Base-by-base conservation (phyloP, 768 basidiomycete genomes). In the Hericium erinaceus region DNA sequence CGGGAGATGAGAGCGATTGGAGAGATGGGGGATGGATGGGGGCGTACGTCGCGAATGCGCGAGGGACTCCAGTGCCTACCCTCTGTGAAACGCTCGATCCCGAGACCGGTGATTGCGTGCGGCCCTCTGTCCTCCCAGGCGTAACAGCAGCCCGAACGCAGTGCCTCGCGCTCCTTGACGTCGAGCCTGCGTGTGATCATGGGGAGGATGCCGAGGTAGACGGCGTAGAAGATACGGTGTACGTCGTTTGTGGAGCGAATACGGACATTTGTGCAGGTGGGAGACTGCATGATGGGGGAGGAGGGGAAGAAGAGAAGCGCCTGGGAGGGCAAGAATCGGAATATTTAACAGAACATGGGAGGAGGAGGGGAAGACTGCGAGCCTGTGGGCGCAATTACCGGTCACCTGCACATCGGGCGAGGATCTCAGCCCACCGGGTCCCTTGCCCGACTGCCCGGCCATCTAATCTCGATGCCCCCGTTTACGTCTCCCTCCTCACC, bases 121-220 rank as follows among this genome's bases (percentile, higher is more conserved):
- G 89, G 86, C 24, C 86, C 86, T 60, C 89, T 85, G 64, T 92
- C 89, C 67, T 92, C 89, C 89, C 90, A 92, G 60, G 92, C 87
- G 64, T 90, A 92, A 22, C 91, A 87, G 63, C 88, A 88, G 24
- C 89, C 89, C 0, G 89, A 80, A 16, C 77, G 63, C 64, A 92
- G 87, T 16, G 70, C 70, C 37, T 69, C 64, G 59, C 89, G 81
- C 69, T 92, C 89, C 67, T 91, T 88, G 48, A 85, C 85, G 67
- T 92, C 89, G 63, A 92, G 79, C 8, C 89, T 83, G 57, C 89
- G 81, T 20, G 85, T 87, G 66, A 90, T 89, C 66, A 92, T 79
- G 51, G 87, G 87, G 46, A 91, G 75, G 57, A 75, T 67, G 64
- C 82, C 78, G 59, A 76, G 76, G 10, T 87, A 84, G 53, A 91